phyloP scores from a whole-genome alignment of 306 rosid genomes.

The Cicer chorassanicum region DNA sequence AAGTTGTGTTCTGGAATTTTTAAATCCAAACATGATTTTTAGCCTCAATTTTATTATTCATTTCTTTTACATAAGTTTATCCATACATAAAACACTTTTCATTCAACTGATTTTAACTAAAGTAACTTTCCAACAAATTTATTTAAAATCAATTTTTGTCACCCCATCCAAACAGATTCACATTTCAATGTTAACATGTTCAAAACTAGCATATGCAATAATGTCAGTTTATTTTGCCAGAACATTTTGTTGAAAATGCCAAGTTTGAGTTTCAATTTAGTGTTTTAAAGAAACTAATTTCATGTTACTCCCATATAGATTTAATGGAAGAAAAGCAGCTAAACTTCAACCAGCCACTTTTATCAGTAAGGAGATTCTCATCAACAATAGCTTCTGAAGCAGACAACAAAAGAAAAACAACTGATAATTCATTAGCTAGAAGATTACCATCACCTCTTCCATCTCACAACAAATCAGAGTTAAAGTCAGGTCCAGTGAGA shows the following conservation, averaged over 20 bases:
- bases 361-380: constrained; percentile 83
- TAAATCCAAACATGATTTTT: too few relatives aligned
- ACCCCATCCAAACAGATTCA: too few relatives aligned
- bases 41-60: too few relatives aligned
- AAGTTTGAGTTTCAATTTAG: constrained; percentile 33
- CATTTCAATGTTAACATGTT: not conserved
- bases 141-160: too few relatives aligned
- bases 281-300: constrained; percentile 51
- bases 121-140: too few relatives aligned
- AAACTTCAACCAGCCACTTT: constrained; percentile 79
- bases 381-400: constrained; percentile 54
- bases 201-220: not conserved
- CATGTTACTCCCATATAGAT: constrained; percentile 49
- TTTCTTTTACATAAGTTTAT: too few relatives aligned
- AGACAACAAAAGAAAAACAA: constrained; percentile 50
- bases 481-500: constrained; percentile 80
- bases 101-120: too few relatives aligned
- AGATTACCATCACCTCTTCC: constrained; percentile 58
- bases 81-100: too few relatives aligned
- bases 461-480: constrained; percentile 69
- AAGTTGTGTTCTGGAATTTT: too few relatives aligned
- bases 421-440: constrained; percentile 55
- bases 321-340: constrained; percentile 83
- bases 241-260: constrained; percentile 38
- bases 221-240: constrained; percentile 28